Evolutionary conservation across 371 early-diverging fungal genomes (phyloP), one percentile per base, ranked within the genome.

Genomic region (Mucor saturninus): DNA sequence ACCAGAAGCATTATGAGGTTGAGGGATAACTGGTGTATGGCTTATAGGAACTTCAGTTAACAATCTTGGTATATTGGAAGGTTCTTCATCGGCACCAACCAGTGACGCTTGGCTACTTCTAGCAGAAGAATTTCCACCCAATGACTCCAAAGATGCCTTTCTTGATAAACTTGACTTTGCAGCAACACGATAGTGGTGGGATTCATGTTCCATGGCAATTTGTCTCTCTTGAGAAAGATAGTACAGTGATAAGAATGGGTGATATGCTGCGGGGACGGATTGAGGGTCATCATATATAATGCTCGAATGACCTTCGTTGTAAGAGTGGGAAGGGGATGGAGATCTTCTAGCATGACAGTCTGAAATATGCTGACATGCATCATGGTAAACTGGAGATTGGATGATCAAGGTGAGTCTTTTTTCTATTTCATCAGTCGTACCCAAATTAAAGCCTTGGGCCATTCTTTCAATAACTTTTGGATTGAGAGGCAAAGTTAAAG

Each of bases 201-300:
- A 61, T 65, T 68, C 68, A 26, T 59, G 62, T 55, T 70, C 70
- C 46, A 84, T 80, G 13, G 91, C 79, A 21, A 83, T 81, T 30
- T 88, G 76, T 52, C 89, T 86, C 74, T 96, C 96, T 42, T 79
- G 71, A 5, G 94, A 93, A 30, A 96, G 77, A 58, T 92, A 86
- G 57, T 96, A 96, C 21, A 96, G 85, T 54, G 92, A 93, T n/a
- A 93, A 73, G 38, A 91, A 71, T 4, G 95, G 93, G 65, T 86
- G 85, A 66, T 85, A 80, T 0, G 78, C 81, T 35, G 76, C 77
- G 10, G 81, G 81, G 0, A 80, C 67, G 13, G 78, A 72, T 50
- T 77, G 76, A 10, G 81, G 81, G 40, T 77, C 81, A n/a, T 76
- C 64, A 30, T 76, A 74, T 2, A 69, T 37, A 28, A 73, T 40